Percentiles rank a stretch among this genome's conserved stretches.
Evolutionary conservation across 176 grass and related monocot genomes (phyloP).

Genomic region (Triticum timopheevii): DNA sequence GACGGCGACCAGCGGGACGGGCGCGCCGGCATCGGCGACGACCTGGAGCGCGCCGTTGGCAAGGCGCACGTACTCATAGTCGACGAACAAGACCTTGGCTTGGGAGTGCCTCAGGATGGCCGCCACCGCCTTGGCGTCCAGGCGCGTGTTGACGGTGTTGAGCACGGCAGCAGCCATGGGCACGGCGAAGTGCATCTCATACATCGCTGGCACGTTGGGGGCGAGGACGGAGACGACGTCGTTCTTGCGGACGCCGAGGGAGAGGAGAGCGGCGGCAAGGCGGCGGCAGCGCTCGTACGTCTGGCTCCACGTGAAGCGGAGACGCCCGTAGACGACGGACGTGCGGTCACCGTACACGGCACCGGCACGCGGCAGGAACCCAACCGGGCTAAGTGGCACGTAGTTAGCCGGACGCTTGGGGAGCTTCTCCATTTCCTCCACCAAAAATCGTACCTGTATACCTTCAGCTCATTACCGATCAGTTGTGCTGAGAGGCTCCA

Average conservation of each 20-base stretch:
- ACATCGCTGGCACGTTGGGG: conserved; percentile 89
- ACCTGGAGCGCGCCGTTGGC: conserved; percentile 44
- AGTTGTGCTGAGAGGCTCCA: too few relatives aligned
- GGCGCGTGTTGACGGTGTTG: conserved; percentile 70
- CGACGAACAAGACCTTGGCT: conserved; percentile 58
- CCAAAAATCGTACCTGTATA: too few relatives aligned
- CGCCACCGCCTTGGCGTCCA: conserved; percentile 49
- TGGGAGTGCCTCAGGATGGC: conserved; percentile 50
- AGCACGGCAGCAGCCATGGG: conserved; percentile 74
- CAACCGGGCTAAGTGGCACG: too few relatives aligned
- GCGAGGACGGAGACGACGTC: conserved; percentile 17
- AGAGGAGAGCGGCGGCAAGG: background rate
- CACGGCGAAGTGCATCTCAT: conserved; percentile 36
- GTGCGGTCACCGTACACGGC: too few relatives aligned
- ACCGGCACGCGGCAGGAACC: too few relatives aligned
- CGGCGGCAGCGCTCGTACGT: too few relatives aligned
- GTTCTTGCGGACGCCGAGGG: conserved; percentile 30
- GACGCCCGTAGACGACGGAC: too few relatives aligned
- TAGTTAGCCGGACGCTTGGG: too few relatives aligned
- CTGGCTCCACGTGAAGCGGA: too few relatives aligned
- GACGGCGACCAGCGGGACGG: conserved; percentile 33
- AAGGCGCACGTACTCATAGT: conserved; percentile 45
- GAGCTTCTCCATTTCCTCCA: too few relatives aligned
- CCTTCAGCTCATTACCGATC: too few relatives aligned
- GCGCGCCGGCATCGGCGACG: background rate